Base-by-base conservation (phyloP, 352 stramenopile species). In the Phytopythium helicoides region DNA sequence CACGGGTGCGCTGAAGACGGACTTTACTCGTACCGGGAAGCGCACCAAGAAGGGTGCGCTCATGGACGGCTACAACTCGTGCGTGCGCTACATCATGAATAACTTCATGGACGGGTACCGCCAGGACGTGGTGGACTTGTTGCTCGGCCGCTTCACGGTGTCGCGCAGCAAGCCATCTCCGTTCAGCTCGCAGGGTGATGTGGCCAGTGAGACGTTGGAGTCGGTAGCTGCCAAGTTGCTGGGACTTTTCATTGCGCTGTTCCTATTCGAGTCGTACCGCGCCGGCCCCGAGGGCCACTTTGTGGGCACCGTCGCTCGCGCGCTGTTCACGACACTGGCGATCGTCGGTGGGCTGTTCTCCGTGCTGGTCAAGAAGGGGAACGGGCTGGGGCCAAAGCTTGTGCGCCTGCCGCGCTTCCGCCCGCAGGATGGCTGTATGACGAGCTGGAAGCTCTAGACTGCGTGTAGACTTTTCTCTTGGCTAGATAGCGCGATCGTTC, bases 21-120 rank as follows among this genome's bases (percentile, higher is more conserved):
- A 98, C 62, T 98, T 98, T 51, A 99, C 96, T 18, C 76, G 79
- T 40, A 98, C 94, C 16, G 96, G 96, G 38, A 95, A 96, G 62
- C 86, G 94, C 54, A 98, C 93, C 18, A 96, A 84, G 58, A 71
- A 75, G 33, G 96, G 96, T 6, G 87, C 93, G 18, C 48, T 99
- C 12, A 80, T 97, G 60, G 96, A 99, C 80, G 95, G 92, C 31
- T 74, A 97, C 54, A 98, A 98, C 69, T 98, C 92, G 37, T 79
- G 95, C 28, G 66, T 96, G 60, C 77, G 96, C 26, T 99, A 98
- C 71, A 92, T 98, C 66, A 74, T 96, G 5, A 98, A 98, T 73
- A 98, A 98, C 60, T 98, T 99, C 68, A 68, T 89, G 50, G 96
- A 99, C 71, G 92, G 88, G 4, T 74, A 95, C 59, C 86, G 81